phyloP scores from a whole-genome alignment of 2,329 filamentous ascomycete species.

The Aaosphaeria arxii region DNA sequence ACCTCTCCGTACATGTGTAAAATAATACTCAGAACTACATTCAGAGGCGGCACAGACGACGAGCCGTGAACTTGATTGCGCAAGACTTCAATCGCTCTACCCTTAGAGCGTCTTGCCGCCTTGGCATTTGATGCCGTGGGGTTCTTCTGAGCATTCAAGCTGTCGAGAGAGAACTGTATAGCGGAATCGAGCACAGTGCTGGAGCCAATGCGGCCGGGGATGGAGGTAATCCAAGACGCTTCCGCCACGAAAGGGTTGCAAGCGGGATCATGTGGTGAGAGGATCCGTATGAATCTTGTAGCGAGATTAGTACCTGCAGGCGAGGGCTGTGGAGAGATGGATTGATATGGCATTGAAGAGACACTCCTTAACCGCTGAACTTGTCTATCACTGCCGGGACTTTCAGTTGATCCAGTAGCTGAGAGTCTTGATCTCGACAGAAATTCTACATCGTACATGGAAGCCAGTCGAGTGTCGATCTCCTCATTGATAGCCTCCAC shows the following conservation, averaged over 20 bases:
- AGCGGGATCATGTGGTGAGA: not conserved
- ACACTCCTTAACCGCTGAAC: not conserved
- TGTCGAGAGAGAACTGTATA: slow-evolving; percentile 6
- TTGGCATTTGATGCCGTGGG: not conserved
- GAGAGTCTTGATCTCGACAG: not conserved
- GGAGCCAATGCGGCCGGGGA: slow-evolving; percentile 4
- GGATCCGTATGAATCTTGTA: slow-evolving; percentile 1
- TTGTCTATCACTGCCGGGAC: not conserved
- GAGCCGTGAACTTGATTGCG: not conserved
- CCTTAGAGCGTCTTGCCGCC: slow-evolving; percentile 1
- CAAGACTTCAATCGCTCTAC: slow-evolving; percentile 3
- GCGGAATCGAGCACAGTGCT: slow-evolving; percentile 3
- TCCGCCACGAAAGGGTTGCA: not conserved
- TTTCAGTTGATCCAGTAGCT: not conserved
- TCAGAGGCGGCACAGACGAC: too few species aligned
- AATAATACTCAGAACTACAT: too few species aligned
- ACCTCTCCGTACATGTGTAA: too few species aligned
- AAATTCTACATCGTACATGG: not conserved
- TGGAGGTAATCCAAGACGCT: slow-evolving; percentile 4
- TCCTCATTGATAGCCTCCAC: not conserved
- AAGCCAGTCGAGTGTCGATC: not conserved
- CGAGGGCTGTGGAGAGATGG: not conserved
- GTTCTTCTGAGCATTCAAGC: slow-evolving; percentile 1
- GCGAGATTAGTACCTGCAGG: not conserved
- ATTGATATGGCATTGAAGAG: not conserved